Base-by-base conservation (phyloP, 2,329 filamentous ascomycete species). In the Penicillium sp. region DNA sequence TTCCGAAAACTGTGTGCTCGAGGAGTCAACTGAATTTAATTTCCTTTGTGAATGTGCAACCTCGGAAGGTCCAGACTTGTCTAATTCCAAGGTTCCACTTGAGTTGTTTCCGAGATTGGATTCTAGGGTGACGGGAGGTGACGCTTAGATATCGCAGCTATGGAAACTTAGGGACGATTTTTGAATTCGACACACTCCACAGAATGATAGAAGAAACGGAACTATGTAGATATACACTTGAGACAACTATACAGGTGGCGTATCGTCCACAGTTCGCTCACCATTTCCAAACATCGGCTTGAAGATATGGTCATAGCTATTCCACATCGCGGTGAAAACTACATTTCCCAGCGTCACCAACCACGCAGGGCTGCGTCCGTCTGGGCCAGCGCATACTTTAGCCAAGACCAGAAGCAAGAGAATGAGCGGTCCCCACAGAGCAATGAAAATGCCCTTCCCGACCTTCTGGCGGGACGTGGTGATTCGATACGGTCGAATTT, bases 271-370 rank as follows among this genome's bases (percentile, higher is more conserved):
- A 1, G 79, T 82, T 57, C 80, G 79, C 74, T 97, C 91, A 0
- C 93, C 93, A 62, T 97, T 87, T 0, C 91, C 91, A 74, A 94
- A 96, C 0, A 84, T 32, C 0, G 69, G 71, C 65, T 81, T 84
- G 55, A 85, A 84, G 14, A 80, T 62, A 0, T 42, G 50, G 69
- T 89, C 85, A 68, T 89, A 88, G 38, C 69, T 76, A 37, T 56
- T 60, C 86, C 86, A 90, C 56, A 82, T 68, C 0, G 74, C 63
- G 1, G 69, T 74, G 48, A 85, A 81, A 1, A 85, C 10, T 1
- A 73, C 65, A 0, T 74, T 76, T 46, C 77, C 72, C 0, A 78
- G 42, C 13, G 66, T 65, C 2, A 72, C 75, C 40, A 91, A 52
- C 87, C 87, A 94, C 10, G 61, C 60, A 0, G 90, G 89, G 42